Evolutionary conservation across 2,329 filamentous ascomycete species (phyloP).

Genomic region (Orbilia quercus): DNA sequence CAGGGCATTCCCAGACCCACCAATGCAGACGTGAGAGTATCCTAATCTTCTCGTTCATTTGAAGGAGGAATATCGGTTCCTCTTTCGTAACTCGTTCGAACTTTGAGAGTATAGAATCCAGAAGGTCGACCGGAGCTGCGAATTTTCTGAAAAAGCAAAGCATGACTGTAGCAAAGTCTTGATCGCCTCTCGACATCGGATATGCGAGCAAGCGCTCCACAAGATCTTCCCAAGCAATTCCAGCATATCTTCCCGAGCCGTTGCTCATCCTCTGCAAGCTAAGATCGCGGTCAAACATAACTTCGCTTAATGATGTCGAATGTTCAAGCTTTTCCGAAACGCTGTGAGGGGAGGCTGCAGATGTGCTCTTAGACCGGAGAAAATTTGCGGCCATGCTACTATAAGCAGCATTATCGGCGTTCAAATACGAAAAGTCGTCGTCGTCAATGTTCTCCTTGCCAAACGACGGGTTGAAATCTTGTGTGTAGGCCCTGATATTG

Average conservation of each 20-base stretch:
- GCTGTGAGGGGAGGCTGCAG: slow-evolving; percentile 44
- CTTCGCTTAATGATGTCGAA: slow-evolving; percentile 49
- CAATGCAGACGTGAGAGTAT: slow-evolving; percentile 85
- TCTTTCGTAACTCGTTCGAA: slow-evolving; percentile 78
- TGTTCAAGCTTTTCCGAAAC: slow-evolving; percentile 39
- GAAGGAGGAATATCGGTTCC: slow-evolving; percentile 76
- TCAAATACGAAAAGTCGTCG: slow-evolving; percentile 46
- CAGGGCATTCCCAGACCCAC: slow-evolving; percentile 90
- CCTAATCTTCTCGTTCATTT: slow-evolving; percentile 82
- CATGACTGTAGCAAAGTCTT: slow-evolving; percentile 88
- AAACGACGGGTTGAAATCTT: slow-evolving; percentile 55
- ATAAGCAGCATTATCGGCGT: slow-evolving; percentile 49
- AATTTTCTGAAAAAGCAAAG: slow-evolving; percentile 95
- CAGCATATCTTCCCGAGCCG: slow-evolving; percentile 41
- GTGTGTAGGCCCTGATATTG: slow-evolving; percentile 44
- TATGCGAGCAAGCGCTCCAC: slow-evolving; percentile 87
- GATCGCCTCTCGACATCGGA: slow-evolving; percentile 85
- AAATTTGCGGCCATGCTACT: slow-evolving; percentile 51
- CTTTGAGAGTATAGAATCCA: slow-evolving; percentile 80
- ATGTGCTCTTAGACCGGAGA: slow-evolving; percentile 54
- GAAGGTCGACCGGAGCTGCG: slow-evolving; percentile 80
- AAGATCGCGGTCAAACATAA: slow-evolving; percentile 40
- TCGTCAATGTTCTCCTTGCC: slow-evolving; percentile 31
- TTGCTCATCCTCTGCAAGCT: slow-evolving; percentile 39
- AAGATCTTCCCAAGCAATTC: slow-evolving; percentile 70